Conservation (phyloP, 2,329 filamentous ascomycete genomes). For the Dactylellina leptospora region DNA sequence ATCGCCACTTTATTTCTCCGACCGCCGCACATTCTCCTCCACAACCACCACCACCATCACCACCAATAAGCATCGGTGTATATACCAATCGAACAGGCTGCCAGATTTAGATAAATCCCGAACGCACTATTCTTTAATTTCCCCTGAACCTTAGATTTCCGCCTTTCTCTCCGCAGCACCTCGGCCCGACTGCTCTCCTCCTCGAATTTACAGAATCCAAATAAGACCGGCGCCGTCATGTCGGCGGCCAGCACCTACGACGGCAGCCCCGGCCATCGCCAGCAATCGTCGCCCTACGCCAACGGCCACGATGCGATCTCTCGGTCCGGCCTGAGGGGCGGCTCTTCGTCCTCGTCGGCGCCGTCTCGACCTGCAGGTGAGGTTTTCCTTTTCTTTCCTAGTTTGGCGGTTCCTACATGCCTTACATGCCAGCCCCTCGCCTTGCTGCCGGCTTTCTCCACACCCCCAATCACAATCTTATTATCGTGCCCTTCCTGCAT, state of each 20-base stretch:
- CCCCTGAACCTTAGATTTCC: no score
- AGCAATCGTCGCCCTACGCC: slow-evolving; percentile 30
- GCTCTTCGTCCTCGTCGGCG: slow-evolving; percentile 4
- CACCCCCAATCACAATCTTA: neutral
- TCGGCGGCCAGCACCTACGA: slow-evolving; percentile 42
- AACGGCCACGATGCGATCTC: slow-evolving; percentile 20
- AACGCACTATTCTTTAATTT: no score
- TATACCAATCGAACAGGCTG: no score
- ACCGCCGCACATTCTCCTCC: neutral
- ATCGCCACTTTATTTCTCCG: slow-evolving; percentile 2
- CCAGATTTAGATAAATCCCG: no score
- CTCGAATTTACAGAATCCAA: neutral
- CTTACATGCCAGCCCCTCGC: neutral
- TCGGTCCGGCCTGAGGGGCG: neutral
- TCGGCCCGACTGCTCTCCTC: no score
- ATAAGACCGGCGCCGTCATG: slow-evolving; percentile 13
- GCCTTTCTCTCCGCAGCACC: no score
- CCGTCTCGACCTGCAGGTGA: slow-evolving; percentile 36
- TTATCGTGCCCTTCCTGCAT: neutral
- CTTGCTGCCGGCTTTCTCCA: neutral
- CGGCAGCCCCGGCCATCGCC: slow-evolving; percentile 41
- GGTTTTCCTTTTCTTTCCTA: slow-evolving; percentile 5
- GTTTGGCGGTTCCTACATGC: slow-evolving; percentile 2
- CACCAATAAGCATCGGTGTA: no score
- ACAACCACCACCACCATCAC: neutral